Conservation (phyloP, 2,329 filamentous ascomycete species). For the Aureobasidium sp. region DNA sequence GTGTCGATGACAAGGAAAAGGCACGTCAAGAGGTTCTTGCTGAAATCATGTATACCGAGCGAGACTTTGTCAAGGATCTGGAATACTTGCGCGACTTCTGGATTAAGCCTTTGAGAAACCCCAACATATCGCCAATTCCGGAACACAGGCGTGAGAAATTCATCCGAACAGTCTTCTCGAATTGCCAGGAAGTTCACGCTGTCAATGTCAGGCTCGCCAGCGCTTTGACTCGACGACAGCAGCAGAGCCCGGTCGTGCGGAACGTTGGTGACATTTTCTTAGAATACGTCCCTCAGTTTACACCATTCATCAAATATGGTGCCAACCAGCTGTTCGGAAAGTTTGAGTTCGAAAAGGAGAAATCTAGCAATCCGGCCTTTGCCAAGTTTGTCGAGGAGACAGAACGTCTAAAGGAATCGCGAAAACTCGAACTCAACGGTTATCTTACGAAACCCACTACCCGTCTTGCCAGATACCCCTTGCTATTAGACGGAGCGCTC, state of each 20-base stretch:
- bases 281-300: slow-evolving; percentile 84
- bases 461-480: slow-evolving; percentile 83
- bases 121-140: slow-evolving; percentile 76
- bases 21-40: slow-evolving; percentile 98
- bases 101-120: slow-evolving; percentile 83
- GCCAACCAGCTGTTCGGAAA: slow-evolving; percentile 94
- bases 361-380: slow-evolving; percentile 76
- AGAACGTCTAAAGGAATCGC: slow-evolving; percentile 88
- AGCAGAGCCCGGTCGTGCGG: slow-evolving; percentile 79
- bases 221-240: slow-evolving; percentile 81
- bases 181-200: slow-evolving; percentile 87
- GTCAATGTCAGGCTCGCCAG: slow-evolving; percentile 87
- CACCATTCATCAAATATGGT: slow-evolving; percentile 93
- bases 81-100: slow-evolving; percentile 98
- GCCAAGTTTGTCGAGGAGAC: slow-evolving; percentile 92
- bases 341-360: slow-evolving; percentile 96
- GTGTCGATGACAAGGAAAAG: slow-evolving; percentile 83
- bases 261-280: slow-evolving; percentile 92
- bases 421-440: slow-evolving; percentile 93
- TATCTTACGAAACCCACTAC: slow-evolving; percentile 98
- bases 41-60: slow-evolving; percentile 96
- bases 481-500: slow-evolving; percentile 82
- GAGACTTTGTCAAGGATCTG: slow-evolving; percentile 97
- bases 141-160: slow-evolving; percentile 81
- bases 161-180: slow-evolving; percentile 90